Evolutionary conservation across 176 grass and related monocot genomes (phyloP), one percentile per base, ranked within the genome.

Genomic region (Chrysopogon serrulatus): DNA sequence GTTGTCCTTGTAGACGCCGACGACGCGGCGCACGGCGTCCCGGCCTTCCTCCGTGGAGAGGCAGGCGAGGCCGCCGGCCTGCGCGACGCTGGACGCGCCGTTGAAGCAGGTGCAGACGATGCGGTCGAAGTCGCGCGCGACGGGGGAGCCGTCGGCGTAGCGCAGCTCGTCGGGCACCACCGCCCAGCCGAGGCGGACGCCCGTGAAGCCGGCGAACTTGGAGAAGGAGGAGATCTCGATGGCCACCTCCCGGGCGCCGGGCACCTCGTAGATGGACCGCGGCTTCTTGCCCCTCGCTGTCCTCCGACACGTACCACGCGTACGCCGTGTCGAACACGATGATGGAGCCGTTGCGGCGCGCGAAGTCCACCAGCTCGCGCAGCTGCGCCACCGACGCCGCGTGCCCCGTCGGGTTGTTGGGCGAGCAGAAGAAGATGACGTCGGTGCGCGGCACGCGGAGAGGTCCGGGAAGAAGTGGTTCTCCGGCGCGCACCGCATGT

Each of bases 361-460:
- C 96, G 62, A 93, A 83, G 26, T 87, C 87, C 2, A 99, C 96
- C 19, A 99, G 90, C 78, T 94, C 89, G 10, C 75, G 68, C 19
- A 99, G 82, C 86, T 99, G 93, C 69, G 85, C 77, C 12, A 83
- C 47, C 0, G 93, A 94, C n/a, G 96, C 93, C 0, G 65, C 93
- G 60, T 99, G 93, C 19, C 93, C 96, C 13, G 93, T 99, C 0
- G 96, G 96, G 82, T 99, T 99, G 87, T 99, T 99, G 14, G 96
- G 96, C 19, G 96, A 99, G 91, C 96, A 99, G 72, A 99, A 92
- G 89, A 96, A 99, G 91, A 99, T 94, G 27, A 99, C 77, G 86
- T 99, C 96, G 14, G 93, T 99, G 62, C 87, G 86, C 39, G 80
- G 89, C 74, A 76, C 83, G n/a, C 54, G 15, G 91, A 84, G n/a